Evolutionary conservation across 495 filamentous ascomycete genomes (phyloP).

Genomic region (Penicillium desertorum): DNA sequence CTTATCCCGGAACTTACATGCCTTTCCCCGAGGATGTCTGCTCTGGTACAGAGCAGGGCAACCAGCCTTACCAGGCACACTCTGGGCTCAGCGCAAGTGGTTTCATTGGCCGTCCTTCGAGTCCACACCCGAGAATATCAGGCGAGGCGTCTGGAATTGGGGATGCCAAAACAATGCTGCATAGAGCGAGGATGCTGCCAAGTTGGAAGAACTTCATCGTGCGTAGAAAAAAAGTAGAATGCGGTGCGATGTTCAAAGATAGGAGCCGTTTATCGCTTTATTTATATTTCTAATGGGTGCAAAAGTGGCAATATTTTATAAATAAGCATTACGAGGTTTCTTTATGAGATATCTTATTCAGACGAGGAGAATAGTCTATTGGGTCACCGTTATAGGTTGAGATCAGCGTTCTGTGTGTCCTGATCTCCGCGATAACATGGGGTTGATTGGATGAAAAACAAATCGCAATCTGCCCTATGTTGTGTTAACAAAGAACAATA

Average conservation of each 20-base stretch:
- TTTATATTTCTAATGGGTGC: neutral
- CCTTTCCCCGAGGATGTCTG: neutral
- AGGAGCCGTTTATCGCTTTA: neutral
- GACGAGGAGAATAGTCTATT: neutral
- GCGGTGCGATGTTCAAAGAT: neutral
- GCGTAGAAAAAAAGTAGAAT: neutral
- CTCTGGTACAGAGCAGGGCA: no score
- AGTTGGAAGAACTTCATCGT: conserved; percentile 11
- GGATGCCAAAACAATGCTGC: neutral
- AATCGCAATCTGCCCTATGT: neutral
- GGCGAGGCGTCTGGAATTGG: neutral
- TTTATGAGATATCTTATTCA: neutral
- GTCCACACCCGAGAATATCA: neutral
- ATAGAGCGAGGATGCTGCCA: conserved; percentile 1
- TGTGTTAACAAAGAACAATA: neutral
- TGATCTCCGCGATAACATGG: neutral
- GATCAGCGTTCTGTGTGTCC: neutral
- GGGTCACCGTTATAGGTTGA: neutral
- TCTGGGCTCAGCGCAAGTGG: neutral
- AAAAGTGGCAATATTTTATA: neutral
- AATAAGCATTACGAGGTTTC: neutral
- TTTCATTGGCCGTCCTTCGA: neutral
- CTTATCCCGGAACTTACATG: neutral
- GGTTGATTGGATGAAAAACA: neutral
- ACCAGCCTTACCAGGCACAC: neutral